Base-by-base conservation (phyloP, 176 grass and related monocot genomes). In the Dactylis glomerata region DNA sequence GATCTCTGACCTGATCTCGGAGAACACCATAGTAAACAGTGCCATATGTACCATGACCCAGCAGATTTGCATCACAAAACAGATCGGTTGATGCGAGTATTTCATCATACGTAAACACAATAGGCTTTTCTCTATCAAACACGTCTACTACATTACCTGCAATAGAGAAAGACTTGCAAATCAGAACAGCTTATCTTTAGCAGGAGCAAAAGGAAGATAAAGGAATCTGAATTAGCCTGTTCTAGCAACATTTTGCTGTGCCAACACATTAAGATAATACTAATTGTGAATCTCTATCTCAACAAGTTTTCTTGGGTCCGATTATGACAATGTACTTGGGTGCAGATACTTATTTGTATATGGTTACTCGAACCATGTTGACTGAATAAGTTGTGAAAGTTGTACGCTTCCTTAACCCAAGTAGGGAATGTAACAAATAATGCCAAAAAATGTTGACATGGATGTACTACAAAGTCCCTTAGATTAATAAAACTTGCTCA, bases 41-140 rank as follows among this genome's bases (percentile, higher is more conserved):
- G 67, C 96, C 93, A 87, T 99, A 99, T 92, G 90, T 96, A 41
- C 96, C 96, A 86, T 96, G 96, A 55, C 96, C 96, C 82, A 99
- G 88, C 79, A 94, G 80, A 92, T 99, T 99, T 81, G 93, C 86
- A 90, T 99, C 96, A 75, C 89, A 87, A 88, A 99, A 99, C 73
- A 88, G 90, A 84, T 96, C 90, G 22, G 93, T 99, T 56, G 89
- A 92, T 70, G 73, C 76, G 67, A 94, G 89, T 87, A 99, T 84
- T 87, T 99, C 93, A 80, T 94, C 89, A 78, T 99, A 84, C 11
- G 88, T 84, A 90, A 99, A 96, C 28, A 96, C 88, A 65, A 92
- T 69, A 28, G 93, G 91, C 42, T 99, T 96, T 82, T 96, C 96
- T 59, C 83, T 94, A 76, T 99, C 93, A 91, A 99, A 95, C 41